phyloP scores from a whole-genome alignment of 1,284 basidiomycete species.

The Hemileia vastatrix region DNA sequence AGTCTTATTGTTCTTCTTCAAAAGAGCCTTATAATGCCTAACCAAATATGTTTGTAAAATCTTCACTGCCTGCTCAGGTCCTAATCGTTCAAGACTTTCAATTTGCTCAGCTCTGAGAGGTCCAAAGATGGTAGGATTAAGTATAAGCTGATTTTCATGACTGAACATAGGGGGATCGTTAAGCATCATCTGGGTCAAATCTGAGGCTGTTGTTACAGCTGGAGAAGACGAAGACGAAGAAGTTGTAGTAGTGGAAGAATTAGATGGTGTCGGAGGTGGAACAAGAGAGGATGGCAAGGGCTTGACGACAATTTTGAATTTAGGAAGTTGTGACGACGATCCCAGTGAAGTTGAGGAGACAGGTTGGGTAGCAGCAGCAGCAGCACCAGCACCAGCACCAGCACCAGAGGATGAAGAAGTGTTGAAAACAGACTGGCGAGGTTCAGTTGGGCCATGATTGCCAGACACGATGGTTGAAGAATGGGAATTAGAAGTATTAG shows the following conservation, averaged over 20 bases:
- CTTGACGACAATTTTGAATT: too few species aligned
- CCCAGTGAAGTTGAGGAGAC: too few species aligned
- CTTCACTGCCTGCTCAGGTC: slow-evolving; percentile 7
- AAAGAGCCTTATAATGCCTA: slow-evolving; percentile 9
- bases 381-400: too few species aligned
- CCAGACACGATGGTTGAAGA: too few species aligned
- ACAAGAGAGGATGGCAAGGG: too few species aligned
- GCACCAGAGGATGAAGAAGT: too few species aligned
- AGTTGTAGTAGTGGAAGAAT: neutral
- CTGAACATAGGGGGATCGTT: slow-evolving; percentile 10
- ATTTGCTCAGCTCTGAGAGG: slow-evolving; percentile 2
- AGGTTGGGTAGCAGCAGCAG: too few species aligned
- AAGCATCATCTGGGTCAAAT: slow-evolving; percentile 3
- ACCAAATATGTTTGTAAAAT: slow-evolving; percentile 18
- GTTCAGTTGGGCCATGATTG: too few species aligned
- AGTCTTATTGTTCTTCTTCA: neutral
- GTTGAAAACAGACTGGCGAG: too few species aligned
- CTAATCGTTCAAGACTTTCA: slow-evolving; percentile 1
- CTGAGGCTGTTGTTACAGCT: neutral
- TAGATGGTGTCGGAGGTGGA: neutral
- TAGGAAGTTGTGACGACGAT: too few species aligned
- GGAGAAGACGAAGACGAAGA: neutral
- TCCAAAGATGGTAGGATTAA: slow-evolving; percentile 8
- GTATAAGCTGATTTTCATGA: neutral
- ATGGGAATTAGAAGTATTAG: too few species aligned